Evolutionary conservation across 169 alveolate genomes (phyloP).

Genomic region (Eimeria tenella): DNA sequence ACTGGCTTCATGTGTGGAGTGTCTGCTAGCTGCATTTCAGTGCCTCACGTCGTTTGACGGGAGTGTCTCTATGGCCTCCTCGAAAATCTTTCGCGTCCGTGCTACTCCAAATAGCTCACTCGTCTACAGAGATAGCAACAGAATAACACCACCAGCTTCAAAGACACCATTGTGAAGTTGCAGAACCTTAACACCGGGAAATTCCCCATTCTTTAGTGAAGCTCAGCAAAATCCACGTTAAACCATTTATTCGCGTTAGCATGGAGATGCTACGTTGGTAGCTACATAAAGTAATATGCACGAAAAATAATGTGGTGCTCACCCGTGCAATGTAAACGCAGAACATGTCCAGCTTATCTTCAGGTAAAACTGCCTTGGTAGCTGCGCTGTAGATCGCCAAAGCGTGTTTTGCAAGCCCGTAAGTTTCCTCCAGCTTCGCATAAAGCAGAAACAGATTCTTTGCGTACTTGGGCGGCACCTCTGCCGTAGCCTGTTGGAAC

Average conservation of each 20-base stretch:
- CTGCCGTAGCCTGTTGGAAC: conserved; percentile 89
- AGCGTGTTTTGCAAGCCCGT: conserved; percentile 93
- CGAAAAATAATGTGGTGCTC: not conserved
- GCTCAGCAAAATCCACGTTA: too few relatives aligned
- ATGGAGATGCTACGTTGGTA: too few relatives aligned
- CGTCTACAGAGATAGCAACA: conserved; percentile 79
- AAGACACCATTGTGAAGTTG: not conserved
- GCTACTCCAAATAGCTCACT: conserved; percentile 94
- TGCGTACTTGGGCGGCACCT: conserved; percentile 90
- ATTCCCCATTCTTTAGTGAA: too few relatives aligned
- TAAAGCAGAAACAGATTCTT: conserved; percentile 84
- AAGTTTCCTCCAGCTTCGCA: conserved; percentile 95
- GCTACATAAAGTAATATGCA: too few relatives aligned
- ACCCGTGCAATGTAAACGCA: conserved; percentile 90
- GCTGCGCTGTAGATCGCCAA: conserved; percentile 93
- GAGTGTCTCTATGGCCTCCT: conserved; percentile 82
- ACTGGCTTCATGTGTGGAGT: too few relatives aligned
- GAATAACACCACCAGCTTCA: not conserved
- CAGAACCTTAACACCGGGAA: not conserved
- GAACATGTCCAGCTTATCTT: conserved; percentile 89
- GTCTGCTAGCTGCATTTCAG: not conserved
- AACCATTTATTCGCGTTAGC: too few relatives aligned
- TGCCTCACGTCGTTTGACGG: conserved; percentile 82
- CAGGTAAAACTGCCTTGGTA: conserved; percentile 48
- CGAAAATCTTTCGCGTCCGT: conserved; percentile 90